phyloP scores from a whole-genome alignment of 2,329 filamentous ascomycete species.

The Pyrenochaeta sp. region DNA sequence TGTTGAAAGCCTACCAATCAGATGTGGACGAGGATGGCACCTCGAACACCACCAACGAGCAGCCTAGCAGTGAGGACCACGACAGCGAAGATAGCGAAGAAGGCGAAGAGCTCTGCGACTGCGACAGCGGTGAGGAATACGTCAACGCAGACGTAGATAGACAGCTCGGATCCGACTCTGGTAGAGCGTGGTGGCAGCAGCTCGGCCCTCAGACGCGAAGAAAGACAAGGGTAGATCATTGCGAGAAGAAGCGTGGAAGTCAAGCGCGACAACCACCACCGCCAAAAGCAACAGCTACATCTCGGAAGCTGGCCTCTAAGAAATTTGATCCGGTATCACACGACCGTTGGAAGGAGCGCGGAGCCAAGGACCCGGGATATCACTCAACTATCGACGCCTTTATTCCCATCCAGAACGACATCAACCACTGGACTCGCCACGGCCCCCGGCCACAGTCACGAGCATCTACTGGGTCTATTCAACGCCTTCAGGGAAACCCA shows the following conservation, averaged over 20 bases:
- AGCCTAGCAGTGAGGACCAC: constrained; percentile 9
- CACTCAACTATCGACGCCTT: constrained; percentile 19
- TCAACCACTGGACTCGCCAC: constrained; percentile 21
- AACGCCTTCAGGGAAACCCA: constrained; percentile 1
- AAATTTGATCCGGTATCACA: not conserved
- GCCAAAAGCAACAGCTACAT: not conserved
- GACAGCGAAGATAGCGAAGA: constrained; percentile 14
- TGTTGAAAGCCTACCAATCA: constrained; percentile 34
- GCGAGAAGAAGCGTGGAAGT: constrained; percentile 2
- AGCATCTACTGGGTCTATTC: not conserved
- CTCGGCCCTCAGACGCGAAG: constrained; percentile 5
- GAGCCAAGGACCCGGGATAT: constrained; percentile 7
- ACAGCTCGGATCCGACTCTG: constrained; percentile 2
- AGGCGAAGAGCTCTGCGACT: not conserved
- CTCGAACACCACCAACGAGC: constrained; percentile 13
- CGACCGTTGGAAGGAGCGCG: constrained; percentile 8
- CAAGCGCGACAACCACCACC: not conserved
- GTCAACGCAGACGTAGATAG: not conserved
- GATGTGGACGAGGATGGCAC: constrained; percentile 23
- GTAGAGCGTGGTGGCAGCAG: constrained; percentile 13
- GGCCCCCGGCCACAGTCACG: constrained; percentile 8
- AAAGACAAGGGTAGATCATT: constrained; percentile 14
- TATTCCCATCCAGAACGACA: constrained; percentile 18
- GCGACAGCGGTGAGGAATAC: not conserved
- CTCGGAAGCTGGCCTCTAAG: not conserved